phyloP scores from a whole-genome alignment of 495 filamentous ascomycete species.

The Margaritispora aquatica region DNA sequence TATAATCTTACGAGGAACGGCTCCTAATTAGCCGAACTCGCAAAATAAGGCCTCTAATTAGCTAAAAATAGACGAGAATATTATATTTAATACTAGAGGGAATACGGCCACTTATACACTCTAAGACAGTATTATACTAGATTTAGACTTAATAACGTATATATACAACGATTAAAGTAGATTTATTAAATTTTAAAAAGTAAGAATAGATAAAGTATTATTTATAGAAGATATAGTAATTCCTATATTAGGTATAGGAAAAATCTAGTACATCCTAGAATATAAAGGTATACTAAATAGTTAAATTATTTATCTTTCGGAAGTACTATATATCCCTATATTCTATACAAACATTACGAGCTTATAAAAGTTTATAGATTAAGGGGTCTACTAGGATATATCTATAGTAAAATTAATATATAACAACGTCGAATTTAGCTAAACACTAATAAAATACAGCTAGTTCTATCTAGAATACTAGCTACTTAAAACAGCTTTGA shows the following conservation, averaged over 20 bases:
- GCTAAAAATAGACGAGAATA: neutral
- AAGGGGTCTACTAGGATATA: neutral
- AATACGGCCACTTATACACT: neutral
- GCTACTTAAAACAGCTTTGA: neutral
- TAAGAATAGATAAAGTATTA: neutral
- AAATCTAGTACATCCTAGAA: neutral
- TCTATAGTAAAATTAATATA: neutral
- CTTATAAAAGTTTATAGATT: neutral
- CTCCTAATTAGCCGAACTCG: neutral
- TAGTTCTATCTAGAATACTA: neutral
- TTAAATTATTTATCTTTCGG: neutral
- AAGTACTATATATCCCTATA: neutral
- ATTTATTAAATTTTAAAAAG: neutral
- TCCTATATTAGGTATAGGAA: neutral
- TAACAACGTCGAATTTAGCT: neutral
- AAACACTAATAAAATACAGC: neutral
- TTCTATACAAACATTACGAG: neutral
- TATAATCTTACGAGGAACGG: neutral
- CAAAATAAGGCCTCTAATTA: no score
- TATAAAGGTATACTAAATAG: neutral
- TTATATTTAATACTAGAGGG: neutral
- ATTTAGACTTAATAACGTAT: neutral
- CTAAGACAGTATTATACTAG: neutral
- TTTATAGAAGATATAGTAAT: neutral
- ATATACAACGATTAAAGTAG: neutral